Evolutionary conservation across 768 basidiomycete genomes (phyloP).

Genomic region (Tricholoma matsutake): DNA sequence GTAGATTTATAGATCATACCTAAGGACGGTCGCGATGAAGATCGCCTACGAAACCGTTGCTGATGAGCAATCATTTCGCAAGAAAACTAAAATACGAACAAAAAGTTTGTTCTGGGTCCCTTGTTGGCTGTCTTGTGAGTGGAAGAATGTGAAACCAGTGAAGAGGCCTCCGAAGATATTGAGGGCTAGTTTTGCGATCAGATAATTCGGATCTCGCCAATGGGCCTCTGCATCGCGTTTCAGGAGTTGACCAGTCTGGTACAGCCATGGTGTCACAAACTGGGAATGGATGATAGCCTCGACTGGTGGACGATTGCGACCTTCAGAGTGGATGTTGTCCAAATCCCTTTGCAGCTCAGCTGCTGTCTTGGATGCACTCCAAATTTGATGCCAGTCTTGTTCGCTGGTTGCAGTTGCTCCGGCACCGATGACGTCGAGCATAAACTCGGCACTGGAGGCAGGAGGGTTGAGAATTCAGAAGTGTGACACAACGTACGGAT

Average conservation of each 20-base stretch:
- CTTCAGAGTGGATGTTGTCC: constrained; percentile 47
- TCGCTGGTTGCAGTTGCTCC: constrained; percentile 57
- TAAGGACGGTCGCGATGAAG: constrained; percentile 52
- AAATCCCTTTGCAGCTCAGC: constrained; percentile 36
- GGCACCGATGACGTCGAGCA: constrained; percentile 73
- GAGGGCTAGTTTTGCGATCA: constrained; percentile 55
- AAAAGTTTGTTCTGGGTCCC: constrained; percentile 68
- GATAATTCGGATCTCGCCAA: constrained; percentile 62
- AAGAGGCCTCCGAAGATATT: constrained; percentile 54
- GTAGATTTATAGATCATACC: constrained; percentile 12
- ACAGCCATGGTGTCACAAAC: constrained; percentile 53
- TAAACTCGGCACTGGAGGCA: constrained; percentile 51
- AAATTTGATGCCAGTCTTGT: constrained; percentile 57
- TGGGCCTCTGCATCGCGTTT: constrained; percentile 42
- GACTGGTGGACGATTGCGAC: constrained; percentile 41
- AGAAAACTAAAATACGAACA: constrained; percentile 33
- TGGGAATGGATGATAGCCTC: constrained; percentile 34
- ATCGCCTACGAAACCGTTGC: constrained; percentile 34
- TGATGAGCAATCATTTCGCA: constrained; percentile 10
- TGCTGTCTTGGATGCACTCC: constrained; percentile 50
- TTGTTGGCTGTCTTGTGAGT: constrained; percentile 48
- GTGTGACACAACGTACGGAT: constrained; percentile 50
- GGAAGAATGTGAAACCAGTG: constrained; percentile 63
- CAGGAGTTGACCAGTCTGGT: constrained; percentile 43
- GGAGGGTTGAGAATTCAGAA: background rate